These are phyloP conservation scores for Sporothrix dimorphospora DNA, from an alignment of 2,329 filamentous ascomycete genomes.

Conservation along the genomic window DNA sequence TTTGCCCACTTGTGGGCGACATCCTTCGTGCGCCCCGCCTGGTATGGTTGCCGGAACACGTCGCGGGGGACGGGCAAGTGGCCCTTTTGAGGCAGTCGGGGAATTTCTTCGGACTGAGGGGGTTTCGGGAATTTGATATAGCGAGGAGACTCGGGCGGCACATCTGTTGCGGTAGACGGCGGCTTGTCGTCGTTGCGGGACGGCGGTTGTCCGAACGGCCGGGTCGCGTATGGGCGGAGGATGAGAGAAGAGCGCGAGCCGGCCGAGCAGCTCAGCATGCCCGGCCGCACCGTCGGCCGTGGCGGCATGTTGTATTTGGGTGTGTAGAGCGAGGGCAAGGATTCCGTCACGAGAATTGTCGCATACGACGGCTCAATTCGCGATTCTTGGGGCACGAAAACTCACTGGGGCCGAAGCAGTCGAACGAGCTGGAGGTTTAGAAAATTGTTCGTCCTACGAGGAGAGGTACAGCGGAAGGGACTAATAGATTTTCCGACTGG, in stretches of 20 bases:
- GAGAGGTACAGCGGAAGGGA: slow-evolving; percentile 15
- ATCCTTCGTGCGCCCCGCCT: slow-evolving; percentile 32
- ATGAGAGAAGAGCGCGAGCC: slow-evolving; percentile 6
- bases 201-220: not conserved
- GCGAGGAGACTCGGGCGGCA: slow-evolving; percentile 83
- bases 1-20: slow-evolving; percentile 37
- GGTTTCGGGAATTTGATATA: slow-evolving; percentile 82
- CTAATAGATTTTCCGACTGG: slow-evolving; percentile 24
- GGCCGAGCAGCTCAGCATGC: slow-evolving; percentile 23
- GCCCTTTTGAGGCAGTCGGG: slow-evolving; percentile 64
- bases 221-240: slow-evolving; percentile 1
- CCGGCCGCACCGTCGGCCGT: slow-evolving; percentile 27
- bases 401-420: not conserved
- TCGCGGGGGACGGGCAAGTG: slow-evolving; percentile 81
- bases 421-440: slow-evolving; percentile 13
- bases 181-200: slow-evolving; percentile 31
- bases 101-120: slow-evolving; percentile 66
- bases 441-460: slow-evolving; percentile 27
- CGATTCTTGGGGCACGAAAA: not conserved
- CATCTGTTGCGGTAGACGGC: slow-evolving; percentile 23
- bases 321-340: not conserved
- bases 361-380: slow-evolving; percentile 2
- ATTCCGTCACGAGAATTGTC: not conserved
- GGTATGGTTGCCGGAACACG: slow-evolving; percentile 62
- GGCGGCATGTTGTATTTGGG: slow-evolving; percentile 29